phyloP scores from a whole-genome alignment of 2,329 filamentous ascomycete species.

The Chalaropsis thielavioides region DNA sequence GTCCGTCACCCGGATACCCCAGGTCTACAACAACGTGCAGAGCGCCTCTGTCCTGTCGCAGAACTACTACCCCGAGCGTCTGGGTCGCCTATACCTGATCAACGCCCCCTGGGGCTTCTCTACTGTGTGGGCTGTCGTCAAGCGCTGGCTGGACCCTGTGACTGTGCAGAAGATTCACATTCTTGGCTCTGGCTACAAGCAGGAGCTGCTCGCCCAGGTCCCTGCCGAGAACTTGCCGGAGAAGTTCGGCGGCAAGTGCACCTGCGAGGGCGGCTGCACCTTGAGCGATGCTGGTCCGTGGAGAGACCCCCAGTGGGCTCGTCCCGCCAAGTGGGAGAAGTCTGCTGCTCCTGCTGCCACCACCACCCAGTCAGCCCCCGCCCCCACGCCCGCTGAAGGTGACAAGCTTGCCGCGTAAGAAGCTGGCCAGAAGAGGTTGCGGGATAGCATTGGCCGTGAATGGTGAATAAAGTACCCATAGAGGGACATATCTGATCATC shows the following conservation, averaged over 20 bases:
- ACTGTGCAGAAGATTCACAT: slow-evolving; percentile 95
- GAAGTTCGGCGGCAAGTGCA: slow-evolving; percentile 69
- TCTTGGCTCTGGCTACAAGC: slow-evolving; percentile 66
- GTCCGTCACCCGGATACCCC: slow-evolving; percentile 61
- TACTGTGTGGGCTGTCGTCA: slow-evolving; percentile 70
- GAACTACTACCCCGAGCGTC: slow-evolving; percentile 97
- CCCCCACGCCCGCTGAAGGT: slow-evolving; percentile 25
- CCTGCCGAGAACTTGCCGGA: slow-evolving; percentile 80
- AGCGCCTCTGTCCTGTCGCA: slow-evolving; percentile 81
- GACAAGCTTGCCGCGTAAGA: slow-evolving; percentile 26
- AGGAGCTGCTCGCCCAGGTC: slow-evolving; percentile 70
- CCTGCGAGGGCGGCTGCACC: slow-evolving; percentile 68
- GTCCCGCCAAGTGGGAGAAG: slow-evolving; percentile 47
- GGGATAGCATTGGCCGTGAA: slow-evolving; percentile 14
- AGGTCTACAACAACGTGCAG: slow-evolving; percentile 78
- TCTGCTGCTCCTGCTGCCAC: slow-evolving; percentile 20
- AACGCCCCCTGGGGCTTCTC: slow-evolving; percentile 96
- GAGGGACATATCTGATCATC: slow-evolving; percentile 9
- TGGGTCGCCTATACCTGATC: slow-evolving; percentile 94
- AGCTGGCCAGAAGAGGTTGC: slow-evolving; percentile 20
- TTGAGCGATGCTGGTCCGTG: slow-evolving; percentile 86
- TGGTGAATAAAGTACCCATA: slow-evolving; percentile 17
- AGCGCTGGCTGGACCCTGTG: slow-evolving; percentile 90
- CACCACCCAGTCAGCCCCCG: slow-evolving; percentile 23
- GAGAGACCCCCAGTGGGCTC: slow-evolving; percentile 55